These are phyloP conservation scores for Moesziomyces sp. DNA, from an alignment of 1,284 basidiomycete species.

Conservation along the genomic window DNA sequence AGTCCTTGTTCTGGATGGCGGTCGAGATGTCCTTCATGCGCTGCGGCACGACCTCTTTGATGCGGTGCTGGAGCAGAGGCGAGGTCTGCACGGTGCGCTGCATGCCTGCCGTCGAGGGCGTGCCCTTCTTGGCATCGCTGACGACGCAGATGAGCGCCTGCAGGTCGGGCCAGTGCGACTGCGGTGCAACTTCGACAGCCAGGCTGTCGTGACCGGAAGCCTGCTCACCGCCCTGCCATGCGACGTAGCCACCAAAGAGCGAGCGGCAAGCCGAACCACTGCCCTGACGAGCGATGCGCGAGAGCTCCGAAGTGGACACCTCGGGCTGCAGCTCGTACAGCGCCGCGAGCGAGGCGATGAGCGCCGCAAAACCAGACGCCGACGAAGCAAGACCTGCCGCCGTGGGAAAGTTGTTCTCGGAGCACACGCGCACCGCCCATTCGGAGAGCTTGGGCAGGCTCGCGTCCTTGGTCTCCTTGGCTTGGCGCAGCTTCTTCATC, in stretches of 20 bases:
- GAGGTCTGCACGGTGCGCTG: conserved; percentile 95
- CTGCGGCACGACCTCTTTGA: conserved; percentile 84
- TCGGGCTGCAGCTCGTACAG: conserved; percentile 83
- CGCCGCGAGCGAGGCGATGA: conserved; percentile 86
- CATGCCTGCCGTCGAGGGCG: conserved; percentile 94
- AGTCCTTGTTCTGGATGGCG: conserved; percentile 84
- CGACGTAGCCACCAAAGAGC: conserved; percentile 95
- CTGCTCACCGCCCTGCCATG: conserved; percentile 84
- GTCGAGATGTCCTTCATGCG: conserved; percentile 84
- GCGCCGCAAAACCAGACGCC: conserved; percentile 94
- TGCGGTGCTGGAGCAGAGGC: conserved; percentile 86
- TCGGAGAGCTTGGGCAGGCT: conserved; percentile 57
- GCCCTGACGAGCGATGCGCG: conserved; percentile 93
- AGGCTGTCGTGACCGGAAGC: conserved; percentile 84
- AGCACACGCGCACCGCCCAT: conserved; percentile 76
- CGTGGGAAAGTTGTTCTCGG: conserved; percentile 98
- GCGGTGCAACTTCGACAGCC: conserved; percentile 80
- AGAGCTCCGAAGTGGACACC: conserved; percentile 76
- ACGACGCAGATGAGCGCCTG: conserved; percentile 98
- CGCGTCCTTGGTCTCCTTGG: conserved; percentile 74
- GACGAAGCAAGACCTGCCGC: conserved; percentile 97
- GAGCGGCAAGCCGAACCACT: conserved; percentile 97
- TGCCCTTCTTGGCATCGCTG: conserved; percentile 95
- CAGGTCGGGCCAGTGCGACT: conserved; percentile 79
- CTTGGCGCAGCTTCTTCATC: conserved; percentile 81